Percentiles rank a stretch among this genome's conserved stretches.
These are phyloP conservation scores for Dothistroma pini DNA, from an alignment of 2,329 filamentous ascomycete genomes.

Conservation along the genomic window DNA sequence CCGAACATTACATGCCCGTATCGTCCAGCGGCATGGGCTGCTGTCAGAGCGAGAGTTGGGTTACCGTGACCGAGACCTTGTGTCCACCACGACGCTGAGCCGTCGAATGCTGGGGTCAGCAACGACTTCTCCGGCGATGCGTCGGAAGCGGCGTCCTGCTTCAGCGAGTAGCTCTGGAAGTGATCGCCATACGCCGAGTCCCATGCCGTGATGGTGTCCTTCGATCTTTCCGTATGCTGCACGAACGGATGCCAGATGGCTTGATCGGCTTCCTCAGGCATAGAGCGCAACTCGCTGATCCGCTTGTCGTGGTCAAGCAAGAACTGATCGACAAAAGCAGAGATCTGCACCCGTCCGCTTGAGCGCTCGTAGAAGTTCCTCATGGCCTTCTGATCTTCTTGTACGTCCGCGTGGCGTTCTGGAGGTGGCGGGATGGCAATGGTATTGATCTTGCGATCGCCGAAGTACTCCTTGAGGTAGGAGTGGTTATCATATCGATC, in stretches of 20 bases:
- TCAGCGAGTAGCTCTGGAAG: slow-evolving; percentile 60
- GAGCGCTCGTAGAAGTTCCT: slow-evolving; percentile 58
- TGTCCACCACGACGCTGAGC: slow-evolving; percentile 88
- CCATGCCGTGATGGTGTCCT: slow-evolving; percentile 66
- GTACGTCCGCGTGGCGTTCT: slow-evolving; percentile 35
- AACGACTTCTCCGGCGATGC: slow-evolving; percentile 34
- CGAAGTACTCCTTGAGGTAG: slow-evolving; percentile 67
- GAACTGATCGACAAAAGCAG: slow-evolving; percentile 51
- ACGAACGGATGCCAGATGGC: slow-evolving; percentile 86
- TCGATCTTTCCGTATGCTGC: slow-evolving; percentile 64
- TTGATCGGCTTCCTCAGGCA: slow-evolving; percentile 59
- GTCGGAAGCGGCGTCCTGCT: slow-evolving; percentile 29
- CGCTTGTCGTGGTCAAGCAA: slow-evolving; percentile 53
- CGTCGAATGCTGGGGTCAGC: slow-evolving; percentile 69
- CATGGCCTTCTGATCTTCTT: slow-evolving; percentile 57
- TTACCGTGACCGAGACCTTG: slow-evolving; percentile 82
- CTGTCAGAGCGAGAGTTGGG: slow-evolving; percentile 65
- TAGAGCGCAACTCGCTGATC: slow-evolving; percentile 56
- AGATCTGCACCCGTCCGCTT: slow-evolving; percentile 40
- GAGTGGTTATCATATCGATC: slow-evolving; percentile 62
- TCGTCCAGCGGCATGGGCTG: slow-evolving; percentile 74
- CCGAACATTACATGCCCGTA: slow-evolving; percentile 91
- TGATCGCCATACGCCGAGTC: slow-evolving; percentile 77
- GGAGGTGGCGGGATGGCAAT: slow-evolving; percentile 60
- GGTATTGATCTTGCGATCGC: slow-evolving; percentile 55